phyloP scores from a whole-genome alignment of 768 basidiomycete species.

The Xerocomellus chrysenteron region DNA sequence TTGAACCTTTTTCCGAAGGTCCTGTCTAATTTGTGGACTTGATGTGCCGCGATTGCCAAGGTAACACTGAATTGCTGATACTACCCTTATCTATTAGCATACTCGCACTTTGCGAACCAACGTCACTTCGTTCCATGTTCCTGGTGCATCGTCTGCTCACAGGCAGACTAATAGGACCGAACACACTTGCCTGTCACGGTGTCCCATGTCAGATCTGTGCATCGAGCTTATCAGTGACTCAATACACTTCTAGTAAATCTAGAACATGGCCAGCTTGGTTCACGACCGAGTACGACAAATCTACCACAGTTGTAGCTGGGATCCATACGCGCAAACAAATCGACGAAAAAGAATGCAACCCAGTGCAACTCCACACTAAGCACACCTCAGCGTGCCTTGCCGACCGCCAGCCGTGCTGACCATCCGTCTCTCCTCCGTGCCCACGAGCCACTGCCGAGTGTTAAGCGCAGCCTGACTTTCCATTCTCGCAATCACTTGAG shows the following conservation, averaged over 20 bases:
- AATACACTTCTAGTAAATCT: background rate
- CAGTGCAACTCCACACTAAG: background rate
- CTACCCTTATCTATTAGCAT: too few relatives aligned
- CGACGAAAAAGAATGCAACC: constrained; percentile 3
- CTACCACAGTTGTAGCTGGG: background rate
- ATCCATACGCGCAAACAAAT: constrained; percentile 16
- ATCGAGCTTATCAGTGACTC: too few relatives aligned
- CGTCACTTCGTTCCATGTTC: too few relatives aligned
- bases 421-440: constrained; percentile 2
- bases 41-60: background rate
- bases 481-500: constrained; percentile 23
- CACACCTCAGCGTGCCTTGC: constrained; percentile 7
- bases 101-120: too few relatives aligned
- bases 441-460: constrained; percentile 2
- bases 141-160: too few relatives aligned
- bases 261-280: background rate
- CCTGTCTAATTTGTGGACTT: background rate
- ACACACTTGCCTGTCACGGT: too few relatives aligned
- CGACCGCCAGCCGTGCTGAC: background rate
- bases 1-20: background rate
- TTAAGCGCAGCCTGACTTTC: constrained; percentile 17
- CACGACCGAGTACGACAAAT: background rate
- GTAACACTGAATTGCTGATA: background rate
- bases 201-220: too few relatives aligned
- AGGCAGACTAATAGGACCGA: too few relatives aligned